Evolutionary conservation across 805 yeast species (phyloP).

Genomic region (Blastobotrys chiropterorum): DNA sequence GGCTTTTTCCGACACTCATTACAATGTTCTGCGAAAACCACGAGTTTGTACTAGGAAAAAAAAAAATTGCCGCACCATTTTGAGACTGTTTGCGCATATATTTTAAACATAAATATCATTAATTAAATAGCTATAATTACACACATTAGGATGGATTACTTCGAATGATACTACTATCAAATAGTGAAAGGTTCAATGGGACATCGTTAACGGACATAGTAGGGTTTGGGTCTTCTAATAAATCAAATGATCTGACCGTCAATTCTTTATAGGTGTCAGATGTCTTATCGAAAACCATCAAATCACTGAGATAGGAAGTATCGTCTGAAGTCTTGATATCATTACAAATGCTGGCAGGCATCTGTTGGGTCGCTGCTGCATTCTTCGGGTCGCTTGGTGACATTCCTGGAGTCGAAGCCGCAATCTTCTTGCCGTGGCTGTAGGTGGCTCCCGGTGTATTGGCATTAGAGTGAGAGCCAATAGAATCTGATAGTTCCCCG

Average conservation of each 20-base stretch:
- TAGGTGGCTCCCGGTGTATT: not conserved
- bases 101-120: no score
- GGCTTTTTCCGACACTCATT: no score
- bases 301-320: conserved; percentile 18
- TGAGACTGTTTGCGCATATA: no score
- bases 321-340: not conserved
- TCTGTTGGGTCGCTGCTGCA: not conserved
- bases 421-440: not conserved
- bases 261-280: conserved; percentile 33
- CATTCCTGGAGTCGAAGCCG: not conserved
- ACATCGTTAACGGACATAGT: conserved; percentile 44
- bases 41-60: no score
- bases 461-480: not conserved
- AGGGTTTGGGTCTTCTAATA: conserved; percentile 53
- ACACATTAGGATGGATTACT: conserved; percentile 1
- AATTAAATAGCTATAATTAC: conserved; percentile 2
- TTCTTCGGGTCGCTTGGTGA: not conserved
- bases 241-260: conserved; percentile 45
- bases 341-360: not conserved
- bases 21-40: no score
- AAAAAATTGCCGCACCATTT: no score
- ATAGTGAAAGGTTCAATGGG: conserved; percentile 46
- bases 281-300: conserved; percentile 27
- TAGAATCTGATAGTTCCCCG: conserved; percentile 8
- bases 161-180: conserved; percentile 44